Percentiles rank a stretch among this genome's conserved stretches.
phyloP scores from a whole-genome alignment of 164 flowering plant species.

The Santalum album region DNA sequence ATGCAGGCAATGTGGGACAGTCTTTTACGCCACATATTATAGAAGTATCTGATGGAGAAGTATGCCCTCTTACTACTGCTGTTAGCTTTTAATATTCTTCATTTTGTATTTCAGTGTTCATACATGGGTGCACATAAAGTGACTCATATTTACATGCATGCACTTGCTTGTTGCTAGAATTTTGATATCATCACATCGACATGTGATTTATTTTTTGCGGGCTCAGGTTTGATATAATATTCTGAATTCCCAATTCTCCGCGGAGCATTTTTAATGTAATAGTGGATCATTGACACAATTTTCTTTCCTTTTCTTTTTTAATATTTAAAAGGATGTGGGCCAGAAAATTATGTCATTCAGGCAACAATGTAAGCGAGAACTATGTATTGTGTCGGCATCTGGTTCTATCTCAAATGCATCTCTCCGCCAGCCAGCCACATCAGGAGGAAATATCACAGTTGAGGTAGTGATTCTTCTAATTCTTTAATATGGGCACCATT shows the following conservation, averaged over 20 bases:
- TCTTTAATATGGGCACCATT: too few relatives aligned
- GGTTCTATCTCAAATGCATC: conserved; percentile 76
- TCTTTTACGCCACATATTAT: conserved; percentile 65
- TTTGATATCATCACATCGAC: not conserved
- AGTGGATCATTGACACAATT: too few relatives aligned
- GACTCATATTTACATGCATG: not conserved
- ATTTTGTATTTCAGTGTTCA: not conserved
- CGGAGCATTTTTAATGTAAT: too few relatives aligned
- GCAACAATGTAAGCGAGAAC: conserved; percentile 73
- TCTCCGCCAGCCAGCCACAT: conserved; percentile 74
- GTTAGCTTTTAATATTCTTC: not conserved
- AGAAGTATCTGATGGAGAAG: conserved; percentile 58
- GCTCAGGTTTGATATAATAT: too few relatives aligned
- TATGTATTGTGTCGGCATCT: conserved; percentile 84
- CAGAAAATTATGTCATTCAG: conserved; percentile 71
- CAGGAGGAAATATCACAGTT: conserved; percentile 68
- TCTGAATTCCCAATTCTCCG: too few relatives aligned
- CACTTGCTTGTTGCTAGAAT: not conserved
- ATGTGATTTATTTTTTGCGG: too few relatives aligned
- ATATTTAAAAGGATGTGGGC: conserved; percentile 52
- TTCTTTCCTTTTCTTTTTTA: not conserved
- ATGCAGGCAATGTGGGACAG: conserved; percentile 58
- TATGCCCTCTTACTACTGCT: conserved; percentile 15
- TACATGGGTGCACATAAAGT: not conserved
- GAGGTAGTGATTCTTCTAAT: conserved; percentile 38